phyloP scores from a whole-genome alignment of 225 moss, liverwort and hornwort species.

The Pleurozium schreberi region DNA sequence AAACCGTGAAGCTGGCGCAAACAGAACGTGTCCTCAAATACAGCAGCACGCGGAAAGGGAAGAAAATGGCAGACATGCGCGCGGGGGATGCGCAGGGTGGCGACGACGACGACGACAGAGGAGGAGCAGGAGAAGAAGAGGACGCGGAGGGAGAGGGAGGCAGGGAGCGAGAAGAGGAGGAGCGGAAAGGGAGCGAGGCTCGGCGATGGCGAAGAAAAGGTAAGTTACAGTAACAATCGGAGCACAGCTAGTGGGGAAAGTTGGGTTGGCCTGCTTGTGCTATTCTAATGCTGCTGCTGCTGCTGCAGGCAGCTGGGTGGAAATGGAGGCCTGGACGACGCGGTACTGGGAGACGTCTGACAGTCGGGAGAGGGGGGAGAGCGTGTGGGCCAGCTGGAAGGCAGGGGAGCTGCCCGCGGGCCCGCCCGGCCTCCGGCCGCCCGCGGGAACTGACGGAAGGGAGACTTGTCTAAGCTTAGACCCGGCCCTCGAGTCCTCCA shows the following conservation, averaged over 20 bases:
- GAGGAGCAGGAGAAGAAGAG: neutral
- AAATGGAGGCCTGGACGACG: neutral
- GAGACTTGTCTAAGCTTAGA: too few relatives aligned
- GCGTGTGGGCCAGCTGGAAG: slow-evolving; percentile 7
- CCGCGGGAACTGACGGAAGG: too few relatives aligned
- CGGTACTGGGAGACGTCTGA: neutral
- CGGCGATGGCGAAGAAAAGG: neutral
- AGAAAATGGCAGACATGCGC: neutral
- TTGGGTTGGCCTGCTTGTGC: too few relatives aligned
- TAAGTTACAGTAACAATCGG: too few relatives aligned
- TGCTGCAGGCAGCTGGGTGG: neutral
- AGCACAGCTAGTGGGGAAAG: neutral
- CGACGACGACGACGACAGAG: neutral
- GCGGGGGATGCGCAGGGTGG: neutral
- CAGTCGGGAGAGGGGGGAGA: neutral
- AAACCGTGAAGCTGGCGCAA: neutral
- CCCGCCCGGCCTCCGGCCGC: neutral
- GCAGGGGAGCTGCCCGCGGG: neutral
- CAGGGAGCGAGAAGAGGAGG: neutral
- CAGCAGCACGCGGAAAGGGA: neutral
- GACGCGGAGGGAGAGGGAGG: neutral
- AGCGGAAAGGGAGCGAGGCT: neutral
- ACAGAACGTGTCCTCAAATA: neutral
- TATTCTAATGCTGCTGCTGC: neutral
- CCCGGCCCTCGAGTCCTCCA: too few relatives aligned